Conservation (phyloP, 768 basidiomycete genomes). For the Russula ochroleuca region DNA sequence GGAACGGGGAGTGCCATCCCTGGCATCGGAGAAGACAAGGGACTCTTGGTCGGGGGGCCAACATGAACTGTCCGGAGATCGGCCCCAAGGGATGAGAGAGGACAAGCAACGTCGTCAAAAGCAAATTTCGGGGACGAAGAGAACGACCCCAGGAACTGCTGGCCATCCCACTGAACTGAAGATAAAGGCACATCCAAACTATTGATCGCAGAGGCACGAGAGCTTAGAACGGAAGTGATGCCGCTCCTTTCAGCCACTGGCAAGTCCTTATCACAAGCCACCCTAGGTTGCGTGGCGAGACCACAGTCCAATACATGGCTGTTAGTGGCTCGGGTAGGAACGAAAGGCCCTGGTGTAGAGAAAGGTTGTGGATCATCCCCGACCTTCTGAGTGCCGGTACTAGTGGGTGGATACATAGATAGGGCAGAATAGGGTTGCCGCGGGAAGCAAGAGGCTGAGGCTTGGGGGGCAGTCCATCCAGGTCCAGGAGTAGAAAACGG, state of each 20-base stretch:
- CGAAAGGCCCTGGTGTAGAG: conserved; percentile 47
- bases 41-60: conserved; percentile 51
- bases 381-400: neutral
- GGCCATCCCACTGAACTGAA: neutral
- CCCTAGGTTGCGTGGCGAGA: conserved; percentile 10
- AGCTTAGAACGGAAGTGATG: neutral
- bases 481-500: conserved; percentile 26
- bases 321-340: neutral
- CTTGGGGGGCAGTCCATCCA: neutral
- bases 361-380: conserved; percentile 30
- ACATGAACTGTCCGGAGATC: conserved; percentile 38
- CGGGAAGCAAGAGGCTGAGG: neutral
- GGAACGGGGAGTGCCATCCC: neutral
- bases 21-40: conserved; percentile 32
- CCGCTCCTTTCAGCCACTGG: neutral
- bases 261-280: conserved; percentile 29
- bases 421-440: neutral
- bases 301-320: neutral
- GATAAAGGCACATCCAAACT: neutral
- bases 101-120: neutral
- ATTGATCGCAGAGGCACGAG: neutral
- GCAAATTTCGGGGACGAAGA: neutral
- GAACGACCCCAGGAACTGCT: neutral
- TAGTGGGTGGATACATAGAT: conserved; percentile 10
- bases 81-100: conserved; percentile 15